Conservation (phyloP, 2,329 filamentous ascomycete genomes). For the Venturia aucupariae region DNA sequence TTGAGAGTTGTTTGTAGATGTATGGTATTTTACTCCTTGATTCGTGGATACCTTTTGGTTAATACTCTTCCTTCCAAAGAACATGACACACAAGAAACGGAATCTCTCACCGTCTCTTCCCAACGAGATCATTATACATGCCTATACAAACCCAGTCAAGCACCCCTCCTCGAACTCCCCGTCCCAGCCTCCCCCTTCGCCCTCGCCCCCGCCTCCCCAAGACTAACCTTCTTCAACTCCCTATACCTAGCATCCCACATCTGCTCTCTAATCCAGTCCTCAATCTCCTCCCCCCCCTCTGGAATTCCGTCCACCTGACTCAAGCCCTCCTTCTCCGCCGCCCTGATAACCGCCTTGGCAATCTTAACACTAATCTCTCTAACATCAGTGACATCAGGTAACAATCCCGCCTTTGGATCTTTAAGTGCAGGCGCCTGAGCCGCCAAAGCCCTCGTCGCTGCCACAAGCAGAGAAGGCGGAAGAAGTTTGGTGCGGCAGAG, state of each 20-base stretch:
- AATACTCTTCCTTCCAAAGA: too few relatives aligned
- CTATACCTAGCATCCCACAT: constrained; percentile 72
- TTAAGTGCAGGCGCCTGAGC: constrained; percentile 60
- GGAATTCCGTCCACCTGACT: constrained; percentile 60
- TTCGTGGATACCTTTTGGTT: too few relatives aligned
- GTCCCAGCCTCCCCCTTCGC: constrained; percentile 12
- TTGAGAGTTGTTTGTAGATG: too few relatives aligned
- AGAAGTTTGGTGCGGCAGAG: constrained; percentile 58
- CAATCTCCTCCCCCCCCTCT: constrained; percentile 43
- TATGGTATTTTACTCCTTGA: too few relatives aligned
- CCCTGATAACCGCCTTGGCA: constrained; percentile 63
- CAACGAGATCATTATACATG: too few relatives aligned
- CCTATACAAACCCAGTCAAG: too few relatives aligned
- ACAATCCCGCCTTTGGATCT: constrained; percentile 53
- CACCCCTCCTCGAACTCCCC: constrained; percentile 1
- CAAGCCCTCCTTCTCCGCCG: constrained; percentile 60
- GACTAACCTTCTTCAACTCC: constrained; percentile 48
- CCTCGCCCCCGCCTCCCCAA: background rate
- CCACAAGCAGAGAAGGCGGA: constrained; percentile 72
- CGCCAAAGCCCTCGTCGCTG: constrained; percentile 65
- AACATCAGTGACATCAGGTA: constrained; percentile 69
- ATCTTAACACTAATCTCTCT: constrained; percentile 69
- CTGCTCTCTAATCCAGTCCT: constrained; percentile 66
- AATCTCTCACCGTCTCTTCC: too few relatives aligned
- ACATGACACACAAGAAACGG: background rate